These are phyloP conservation scores for Populus hybrid DNA, from an alignment of 441 rosid genomes.

Conservation along the genomic window DNA sequence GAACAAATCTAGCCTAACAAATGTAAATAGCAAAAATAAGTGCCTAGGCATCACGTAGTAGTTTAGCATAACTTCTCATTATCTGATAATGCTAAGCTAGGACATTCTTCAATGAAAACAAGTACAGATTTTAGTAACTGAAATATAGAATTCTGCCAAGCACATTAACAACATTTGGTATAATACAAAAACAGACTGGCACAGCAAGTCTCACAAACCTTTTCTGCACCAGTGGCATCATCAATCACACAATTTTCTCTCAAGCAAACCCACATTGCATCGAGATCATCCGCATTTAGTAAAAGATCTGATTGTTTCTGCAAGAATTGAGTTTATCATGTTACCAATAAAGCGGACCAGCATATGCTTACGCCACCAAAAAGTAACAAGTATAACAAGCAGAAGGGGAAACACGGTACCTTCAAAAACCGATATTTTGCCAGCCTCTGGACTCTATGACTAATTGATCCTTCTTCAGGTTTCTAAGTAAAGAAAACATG, in stretches of 20 bases:
- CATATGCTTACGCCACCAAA: slow-evolving; percentile 14
- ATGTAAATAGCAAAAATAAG: not conserved
- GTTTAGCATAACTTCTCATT: not conserved
- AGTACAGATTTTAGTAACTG: not conserved
- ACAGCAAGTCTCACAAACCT: slow-evolving; percentile 39
- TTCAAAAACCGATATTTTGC: slow-evolving; percentile 90
- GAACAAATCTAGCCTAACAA: not conserved
- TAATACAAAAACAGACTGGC: not conserved
- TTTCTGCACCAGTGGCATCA: slow-evolving; percentile 98
- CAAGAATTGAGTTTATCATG: slow-evolving; percentile 12
- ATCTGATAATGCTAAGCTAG: not conserved
- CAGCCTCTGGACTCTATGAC: slow-evolving; percentile 88
- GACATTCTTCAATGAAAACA: not conserved
- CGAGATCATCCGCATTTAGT: slow-evolving; percentile 93
- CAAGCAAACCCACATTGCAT: slow-evolving; percentile 98
- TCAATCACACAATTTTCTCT: slow-evolving; percentile 98
- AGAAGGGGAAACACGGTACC: slow-evolving; percentile 35
- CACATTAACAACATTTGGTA: not conserved
- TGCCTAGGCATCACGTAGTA: not conserved
- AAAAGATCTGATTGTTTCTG: slow-evolving; percentile 98
- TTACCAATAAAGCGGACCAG: slow-evolving; percentile 7
- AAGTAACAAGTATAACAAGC: not conserved
- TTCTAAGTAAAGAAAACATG: slow-evolving; percentile 51
- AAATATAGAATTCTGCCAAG: not conserved
- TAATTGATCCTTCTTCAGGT: slow-evolving; percentile 98